These are phyloP conservation scores for Asterella californica DNA, from an alignment of 225 moss, liverwort and hornwort species.

Conservation along the genomic window DNA sequence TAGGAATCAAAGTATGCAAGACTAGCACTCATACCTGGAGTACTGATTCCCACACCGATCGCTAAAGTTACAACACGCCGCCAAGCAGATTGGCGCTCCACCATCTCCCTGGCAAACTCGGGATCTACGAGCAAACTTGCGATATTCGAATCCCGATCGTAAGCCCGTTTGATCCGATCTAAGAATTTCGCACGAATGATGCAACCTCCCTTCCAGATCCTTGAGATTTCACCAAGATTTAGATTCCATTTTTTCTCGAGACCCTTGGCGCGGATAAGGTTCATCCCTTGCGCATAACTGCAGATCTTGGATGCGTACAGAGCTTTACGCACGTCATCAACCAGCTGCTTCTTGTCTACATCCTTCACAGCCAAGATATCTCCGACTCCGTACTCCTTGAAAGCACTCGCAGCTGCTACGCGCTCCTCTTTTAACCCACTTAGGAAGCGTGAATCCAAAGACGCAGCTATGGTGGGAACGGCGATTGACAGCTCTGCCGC, in stretches of 20 bases:
- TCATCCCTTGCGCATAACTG: constrained; percentile 92
- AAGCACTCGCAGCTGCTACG: constrained; percentile 51
- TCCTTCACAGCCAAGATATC: constrained; percentile 50
- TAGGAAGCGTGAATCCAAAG: constrained; percentile 70
- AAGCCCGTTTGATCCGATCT: constrained; percentile 77
- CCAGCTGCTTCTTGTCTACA: constrained; percentile 64
- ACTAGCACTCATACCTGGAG: constrained; percentile 89
- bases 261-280: constrained; percentile 82
- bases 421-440: constrained; percentile 85
- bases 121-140: constrained; percentile 81
- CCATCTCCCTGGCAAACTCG: constrained; percentile 90
- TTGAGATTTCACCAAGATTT: constrained; percentile 74
- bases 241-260: constrained; percentile 73
- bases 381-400: constrained; percentile 51
- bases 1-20: constrained; percentile 87
- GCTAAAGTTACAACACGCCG: constrained; percentile 71
- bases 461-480: constrained; percentile 83
- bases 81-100: constrained; percentile 85
- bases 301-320: constrained; percentile 86
- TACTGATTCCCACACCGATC: constrained; percentile 74
- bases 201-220: constrained; percentile 96
- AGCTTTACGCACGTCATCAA: constrained; percentile 84
- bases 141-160: constrained; percentile 71
- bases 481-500: constrained; percentile 83
- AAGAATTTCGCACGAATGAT: constrained; percentile 87